phyloP scores from a whole-genome alignment of 805 yeast species.

The Candida mattraensis region DNA sequence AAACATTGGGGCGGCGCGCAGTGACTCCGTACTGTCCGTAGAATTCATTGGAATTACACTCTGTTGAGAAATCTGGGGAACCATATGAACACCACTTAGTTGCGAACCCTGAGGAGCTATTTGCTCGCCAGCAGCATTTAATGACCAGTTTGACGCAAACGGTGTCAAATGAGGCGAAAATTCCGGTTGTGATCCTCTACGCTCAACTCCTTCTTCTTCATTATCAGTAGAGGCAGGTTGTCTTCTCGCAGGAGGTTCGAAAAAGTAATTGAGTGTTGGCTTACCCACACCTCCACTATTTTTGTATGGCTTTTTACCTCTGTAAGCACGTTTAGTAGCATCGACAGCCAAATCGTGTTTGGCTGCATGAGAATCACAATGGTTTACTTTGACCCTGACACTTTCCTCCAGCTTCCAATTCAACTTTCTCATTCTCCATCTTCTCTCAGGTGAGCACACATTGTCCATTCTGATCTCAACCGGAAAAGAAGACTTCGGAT shows the following conservation, averaged over 20 bases:
- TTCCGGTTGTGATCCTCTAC: conserved; percentile 3
- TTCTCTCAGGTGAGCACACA: conserved; percentile 51
- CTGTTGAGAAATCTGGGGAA: conserved; percentile 8
- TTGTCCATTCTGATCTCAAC: conserved; percentile 82
- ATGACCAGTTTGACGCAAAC: conserved; percentile 31
- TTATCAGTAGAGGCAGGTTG: conserved; percentile 5
- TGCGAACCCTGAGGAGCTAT: conserved; percentile 14
- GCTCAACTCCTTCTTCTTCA: conserved; percentile 1
- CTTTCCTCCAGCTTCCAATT: conserved; percentile 88
- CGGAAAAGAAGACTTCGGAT: conserved; percentile 84
- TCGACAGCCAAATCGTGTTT: conserved; percentile 50
- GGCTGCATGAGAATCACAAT: conserved; percentile 57
- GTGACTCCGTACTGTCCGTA: conserved; percentile 8
- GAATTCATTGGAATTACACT: too few relatives aligned
- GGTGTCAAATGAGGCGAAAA: conserved; percentile 23
- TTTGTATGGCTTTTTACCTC: conserved; percentile 25
- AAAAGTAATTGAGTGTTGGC: conserved; percentile 28
- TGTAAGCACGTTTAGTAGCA: conserved; percentile 32
- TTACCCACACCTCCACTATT: conserved; percentile 31
- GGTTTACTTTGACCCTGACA: conserved; percentile 55
- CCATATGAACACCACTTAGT: conserved; percentile 7
- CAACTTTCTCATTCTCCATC: conserved; percentile 93
- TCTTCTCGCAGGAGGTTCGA: conserved; percentile 27
- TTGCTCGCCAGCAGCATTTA: conserved; percentile 12
- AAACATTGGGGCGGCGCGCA: conserved; percentile 15